Evolutionary conservation across 176 grass and related monocot species (phyloP).

Genomic region (Rhipidocladum racemiflorum): DNA sequence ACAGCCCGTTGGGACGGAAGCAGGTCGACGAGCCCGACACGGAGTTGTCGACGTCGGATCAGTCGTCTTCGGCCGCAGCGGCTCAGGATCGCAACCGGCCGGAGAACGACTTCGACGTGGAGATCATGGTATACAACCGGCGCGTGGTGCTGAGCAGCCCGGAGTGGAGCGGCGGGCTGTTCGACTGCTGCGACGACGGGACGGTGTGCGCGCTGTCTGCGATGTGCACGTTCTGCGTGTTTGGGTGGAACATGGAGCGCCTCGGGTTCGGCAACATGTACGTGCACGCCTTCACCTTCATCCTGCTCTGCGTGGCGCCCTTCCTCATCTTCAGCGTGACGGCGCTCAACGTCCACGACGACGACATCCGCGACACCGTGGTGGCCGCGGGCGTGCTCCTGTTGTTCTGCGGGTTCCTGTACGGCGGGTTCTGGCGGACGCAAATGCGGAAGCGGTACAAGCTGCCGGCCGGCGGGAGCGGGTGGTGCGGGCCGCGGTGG

Average conservation of each 20-base stretch:
- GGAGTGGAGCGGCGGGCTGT: conserved; percentile 82
- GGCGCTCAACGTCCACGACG: conserved; percentile 67
- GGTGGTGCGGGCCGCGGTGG: conserved; percentile 19
- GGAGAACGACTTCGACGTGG: conserved; percentile 5
- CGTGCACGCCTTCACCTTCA: conserved; percentile 85
- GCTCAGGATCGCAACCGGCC: neutral
- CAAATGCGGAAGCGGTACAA: conserved; percentile 94
- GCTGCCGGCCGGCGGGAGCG: conserved; percentile 37
- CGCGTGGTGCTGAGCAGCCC: conserved; percentile 72
- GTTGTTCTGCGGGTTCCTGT: conserved; percentile 65
- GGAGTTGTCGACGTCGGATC: neutral
- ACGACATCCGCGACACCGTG: conserved; percentile 43
- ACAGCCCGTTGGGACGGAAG: conserved; percentile 61
- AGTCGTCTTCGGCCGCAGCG: neutral
- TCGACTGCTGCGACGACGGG: conserved; percentile 82
- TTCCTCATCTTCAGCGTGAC: conserved; percentile 74
- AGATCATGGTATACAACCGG: conserved; percentile 60
- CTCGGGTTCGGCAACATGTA: conserved; percentile 99
- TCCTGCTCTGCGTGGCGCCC: conserved; percentile 57
- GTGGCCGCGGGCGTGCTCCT: conserved; percentile 52
- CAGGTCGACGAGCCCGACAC: conserved; percentile 3
- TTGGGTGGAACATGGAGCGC: conserved; percentile 96
- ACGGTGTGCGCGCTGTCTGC: conserved; percentile 65
- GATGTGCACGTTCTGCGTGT: conserved; percentile 79
- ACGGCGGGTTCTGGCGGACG: conserved; percentile 84